phyloP scores from a whole-genome alignment of 2,329 filamentous ascomycete species.

The Aspergillus hortae region DNA sequence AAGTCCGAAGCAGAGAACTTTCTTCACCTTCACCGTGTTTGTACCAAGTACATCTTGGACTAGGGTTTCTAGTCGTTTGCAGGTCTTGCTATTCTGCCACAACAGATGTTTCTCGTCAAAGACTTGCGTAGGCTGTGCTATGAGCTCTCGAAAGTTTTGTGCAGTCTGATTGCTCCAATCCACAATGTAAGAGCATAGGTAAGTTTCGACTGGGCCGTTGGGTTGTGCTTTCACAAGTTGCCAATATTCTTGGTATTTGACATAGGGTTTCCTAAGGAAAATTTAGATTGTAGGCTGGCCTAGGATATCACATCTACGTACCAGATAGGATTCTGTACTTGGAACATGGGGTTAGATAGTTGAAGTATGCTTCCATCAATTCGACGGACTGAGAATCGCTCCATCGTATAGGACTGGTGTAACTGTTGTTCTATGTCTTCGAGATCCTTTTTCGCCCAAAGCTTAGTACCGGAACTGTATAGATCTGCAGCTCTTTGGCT shows the following conservation, averaged over 20 bases:
- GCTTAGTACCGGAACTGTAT: not conserved
- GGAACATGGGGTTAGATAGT: constrained; percentile 1
- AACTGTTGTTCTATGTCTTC: constrained; percentile 1
- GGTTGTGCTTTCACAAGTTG: constrained; percentile 1
- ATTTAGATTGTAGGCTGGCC: not conserved
- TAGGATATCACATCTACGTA: not conserved
- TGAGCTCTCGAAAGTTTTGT: constrained; percentile 1
- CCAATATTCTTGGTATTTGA: constrained; percentile 3
- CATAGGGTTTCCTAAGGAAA: constrained; percentile 1
- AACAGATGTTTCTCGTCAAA: constrained; percentile 1
- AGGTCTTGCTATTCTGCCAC: constrained; percentile 1
- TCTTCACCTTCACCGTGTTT: constrained; percentile 2
- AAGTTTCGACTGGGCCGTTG: constrained; percentile 1
- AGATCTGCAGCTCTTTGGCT: constrained; percentile 2
- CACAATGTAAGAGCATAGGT: constrained; percentile 1
- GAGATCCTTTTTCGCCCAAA: not conserved
- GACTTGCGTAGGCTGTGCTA: constrained; percentile 1
- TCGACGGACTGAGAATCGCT: constrained; percentile 1
- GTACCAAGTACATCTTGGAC: constrained; percentile 3
- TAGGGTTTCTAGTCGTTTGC: not conserved
- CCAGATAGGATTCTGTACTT: constrained; percentile 3
- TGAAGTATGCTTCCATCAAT: constrained; percentile 1
- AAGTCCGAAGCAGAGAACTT: constrained; percentile 1
- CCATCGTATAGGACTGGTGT: not conserved
- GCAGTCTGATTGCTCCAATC: constrained; percentile 4